phyloP scores from a whole-genome alignment of 495 filamentous ascomycete species.

The Friedmanniomyces endolithicus region DNA sequence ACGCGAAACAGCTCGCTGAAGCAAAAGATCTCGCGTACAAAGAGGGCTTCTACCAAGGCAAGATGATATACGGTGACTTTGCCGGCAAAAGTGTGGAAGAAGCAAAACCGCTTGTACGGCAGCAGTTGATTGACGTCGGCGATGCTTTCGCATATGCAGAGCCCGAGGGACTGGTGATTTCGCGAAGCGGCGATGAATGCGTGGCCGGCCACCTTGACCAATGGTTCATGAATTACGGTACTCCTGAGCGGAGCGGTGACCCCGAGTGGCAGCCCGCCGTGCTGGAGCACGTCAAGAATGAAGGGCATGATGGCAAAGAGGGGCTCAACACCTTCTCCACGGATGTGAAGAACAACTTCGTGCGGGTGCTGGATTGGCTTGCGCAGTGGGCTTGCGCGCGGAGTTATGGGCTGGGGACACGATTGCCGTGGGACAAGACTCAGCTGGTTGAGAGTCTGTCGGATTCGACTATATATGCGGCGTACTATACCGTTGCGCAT shows the following conservation, averaged over 20 bases:
- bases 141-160: slow-evolving; percentile 88
- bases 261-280: slow-evolving; percentile 61
- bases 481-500: slow-evolving; percentile 92
- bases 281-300: slow-evolving; percentile 59
- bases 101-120: slow-evolving; percentile 75
- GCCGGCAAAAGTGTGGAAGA: slow-evolving; percentile 72
- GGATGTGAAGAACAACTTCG: slow-evolving; percentile 74
- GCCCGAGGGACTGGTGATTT: slow-evolving; percentile 77
- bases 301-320: slow-evolving; percentile 37
- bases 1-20: slow-evolving; percentile 74
- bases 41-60: slow-evolving; percentile 94
- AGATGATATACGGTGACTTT: slow-evolving; percentile 79
- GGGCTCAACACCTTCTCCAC: slow-evolving; percentile 64
- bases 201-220: slow-evolving; percentile 89
- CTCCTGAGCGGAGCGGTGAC: slow-evolving; percentile 46
- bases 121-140: slow-evolving; percentile 62
- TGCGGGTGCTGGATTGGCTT: slow-evolving; percentile 77
- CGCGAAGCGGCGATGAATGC: slow-evolving; percentile 77
- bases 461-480: slow-evolving; percentile 90
- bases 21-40: slow-evolving; percentile 95
- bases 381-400: slow-evolving; percentile 91
- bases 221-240: slow-evolving; percentile 92
- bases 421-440: slow-evolving; percentile 79
- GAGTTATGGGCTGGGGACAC: slow-evolving; percentile 84
- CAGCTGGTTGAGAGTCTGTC: slow-evolving; percentile 82